Percentiles rank a stretch among this genome's conserved stretches.
phyloP scores from a whole-genome alignment of 2,329 filamentous ascomycete genomes.

The Aspergillus sp. region DNA sequence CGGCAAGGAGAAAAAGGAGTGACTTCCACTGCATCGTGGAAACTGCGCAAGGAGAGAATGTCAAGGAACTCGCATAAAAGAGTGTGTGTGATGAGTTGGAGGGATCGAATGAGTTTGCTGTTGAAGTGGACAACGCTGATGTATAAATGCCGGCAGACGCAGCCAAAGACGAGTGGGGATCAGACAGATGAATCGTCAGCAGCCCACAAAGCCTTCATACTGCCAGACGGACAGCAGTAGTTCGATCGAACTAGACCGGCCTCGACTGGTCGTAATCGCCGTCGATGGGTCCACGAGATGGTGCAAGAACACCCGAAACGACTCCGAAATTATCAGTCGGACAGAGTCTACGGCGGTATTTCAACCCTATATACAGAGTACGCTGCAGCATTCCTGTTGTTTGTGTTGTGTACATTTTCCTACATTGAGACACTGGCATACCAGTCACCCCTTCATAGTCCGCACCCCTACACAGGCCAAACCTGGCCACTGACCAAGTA shows the following conservation, averaged over 20 bases:
- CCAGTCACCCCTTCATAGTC: background rate
- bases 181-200: constrained; percentile 6
- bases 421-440: background rate
- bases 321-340: background rate
- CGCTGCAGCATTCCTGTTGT: background rate
- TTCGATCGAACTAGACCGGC: background rate
- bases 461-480: background rate
- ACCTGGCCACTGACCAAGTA: background rate
- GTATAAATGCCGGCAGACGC: background rate
- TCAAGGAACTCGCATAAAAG: background rate
- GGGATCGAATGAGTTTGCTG: too few relatives aligned
- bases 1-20: constrained; percentile 23
- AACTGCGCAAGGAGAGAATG: background rate
- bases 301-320: background rate
- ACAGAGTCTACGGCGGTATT: background rate
- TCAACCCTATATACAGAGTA: background rate
- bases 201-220: background rate
- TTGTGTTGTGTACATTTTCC: background rate
- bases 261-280: background rate
- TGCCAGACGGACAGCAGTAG: background rate
- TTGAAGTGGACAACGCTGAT: background rate
- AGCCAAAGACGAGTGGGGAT: constrained; percentile 3
- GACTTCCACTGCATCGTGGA: constrained; percentile 31
- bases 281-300: background rate
- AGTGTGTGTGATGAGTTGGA: background rate